phyloP scores from a whole-genome alignment of 495 filamentous ascomycete species.

The Platismatia glauca region DNA sequence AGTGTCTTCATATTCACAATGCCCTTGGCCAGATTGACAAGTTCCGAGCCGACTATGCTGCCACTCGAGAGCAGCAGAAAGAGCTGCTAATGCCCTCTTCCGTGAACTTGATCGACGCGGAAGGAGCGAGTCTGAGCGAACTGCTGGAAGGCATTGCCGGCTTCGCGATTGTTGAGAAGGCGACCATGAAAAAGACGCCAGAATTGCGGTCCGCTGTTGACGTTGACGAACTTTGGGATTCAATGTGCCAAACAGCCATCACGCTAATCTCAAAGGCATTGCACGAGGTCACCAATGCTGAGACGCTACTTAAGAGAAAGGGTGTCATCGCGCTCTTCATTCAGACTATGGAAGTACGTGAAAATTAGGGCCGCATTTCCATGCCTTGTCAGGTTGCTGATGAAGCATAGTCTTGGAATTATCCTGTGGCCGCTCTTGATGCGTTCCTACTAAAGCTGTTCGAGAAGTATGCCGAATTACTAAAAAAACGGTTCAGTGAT shows the following conservation, averaged over 20 bases:
- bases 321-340: slow-evolving; percentile 89
- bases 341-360: slow-evolving; percentile 72
- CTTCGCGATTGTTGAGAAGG: slow-evolving; percentile 92
- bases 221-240: slow-evolving; percentile 96
- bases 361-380: slow-evolving; percentile 32
- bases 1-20: slow-evolving; percentile 94
- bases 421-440: slow-evolving; percentile 72
- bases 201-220: slow-evolving; percentile 75
- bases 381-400: slow-evolving; percentile 4
- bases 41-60: slow-evolving; percentile 83
- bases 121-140: slow-evolving; percentile 70
- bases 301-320: slow-evolving; percentile 82
- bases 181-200: slow-evolving; percentile 78
- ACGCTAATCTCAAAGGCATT: slow-evolving; percentile 69
- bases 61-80: slow-evolving; percentile 81
- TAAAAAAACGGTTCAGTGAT: slow-evolving; percentile 81
- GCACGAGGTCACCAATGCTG: slow-evolving; percentile 67
- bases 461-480: slow-evolving; percentile 83
- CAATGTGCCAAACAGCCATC: slow-evolving; percentile 86
- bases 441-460: slow-evolving; percentile 78
- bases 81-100: slow-evolving; percentile 72
- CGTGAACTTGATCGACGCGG: slow-evolving; percentile 61
- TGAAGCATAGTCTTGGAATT: slow-evolving; percentile 64
- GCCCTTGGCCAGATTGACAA: slow-evolving; percentile 86
- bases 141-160: slow-evolving; percentile 88